phyloP scores from a whole-genome alignment of 495 filamentous ascomycete species.

The Umbilicaria muhlenbergii region DNA sequence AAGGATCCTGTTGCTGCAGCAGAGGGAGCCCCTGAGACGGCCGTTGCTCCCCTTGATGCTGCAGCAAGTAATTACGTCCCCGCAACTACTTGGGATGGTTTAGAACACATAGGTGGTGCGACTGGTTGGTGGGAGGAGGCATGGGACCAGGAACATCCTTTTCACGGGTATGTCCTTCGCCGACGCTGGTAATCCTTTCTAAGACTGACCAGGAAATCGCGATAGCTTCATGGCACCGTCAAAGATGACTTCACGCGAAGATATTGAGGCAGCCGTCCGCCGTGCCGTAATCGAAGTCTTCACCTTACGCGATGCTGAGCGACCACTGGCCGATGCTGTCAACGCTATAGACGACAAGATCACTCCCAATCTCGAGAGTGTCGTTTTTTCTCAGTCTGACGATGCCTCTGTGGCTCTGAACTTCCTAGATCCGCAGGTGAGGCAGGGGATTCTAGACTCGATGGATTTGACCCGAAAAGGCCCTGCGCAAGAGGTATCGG shows the following conservation, averaged over 20 bases:
- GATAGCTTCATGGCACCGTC: constrained; percentile 10
- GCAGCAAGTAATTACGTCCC: constrained; percentile 29
- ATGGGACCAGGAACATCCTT: constrained; percentile 5
- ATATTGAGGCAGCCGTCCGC: constrained; percentile 30
- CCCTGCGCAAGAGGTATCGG: constrained; percentile 6
- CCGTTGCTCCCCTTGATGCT: constrained; percentile 6
- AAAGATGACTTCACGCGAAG: constrained; percentile 11
- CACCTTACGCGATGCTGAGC: constrained; percentile 27
- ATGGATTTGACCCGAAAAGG: too few relatives aligned
- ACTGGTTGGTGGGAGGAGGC: constrained; percentile 14
- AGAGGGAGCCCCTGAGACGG: constrained; percentile 5
- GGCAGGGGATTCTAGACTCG: too few relatives aligned
- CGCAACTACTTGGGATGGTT: constrained; percentile 38
- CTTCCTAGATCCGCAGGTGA: too few relatives aligned
- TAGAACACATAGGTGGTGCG: constrained; percentile 40
- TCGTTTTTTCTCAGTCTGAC: constrained; percentile 1
- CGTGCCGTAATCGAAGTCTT: constrained; percentile 46
- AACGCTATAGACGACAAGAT: constrained; percentile 1
- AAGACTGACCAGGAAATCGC: neutral
- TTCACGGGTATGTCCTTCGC: constrained; percentile 7
- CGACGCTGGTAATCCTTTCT: neutral
- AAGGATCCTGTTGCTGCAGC: constrained; percentile 2
- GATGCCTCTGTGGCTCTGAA: neutral
- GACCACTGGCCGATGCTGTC: constrained; percentile 1
- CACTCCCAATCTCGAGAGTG: constrained; percentile 8